A percentile compares a stretch with the other conserved stretches of the same genome.
These are phyloP conservation scores for Gossypium davidsonii DNA, from an alignment of 441 rosid species.

Conservation along the genomic window DNA sequence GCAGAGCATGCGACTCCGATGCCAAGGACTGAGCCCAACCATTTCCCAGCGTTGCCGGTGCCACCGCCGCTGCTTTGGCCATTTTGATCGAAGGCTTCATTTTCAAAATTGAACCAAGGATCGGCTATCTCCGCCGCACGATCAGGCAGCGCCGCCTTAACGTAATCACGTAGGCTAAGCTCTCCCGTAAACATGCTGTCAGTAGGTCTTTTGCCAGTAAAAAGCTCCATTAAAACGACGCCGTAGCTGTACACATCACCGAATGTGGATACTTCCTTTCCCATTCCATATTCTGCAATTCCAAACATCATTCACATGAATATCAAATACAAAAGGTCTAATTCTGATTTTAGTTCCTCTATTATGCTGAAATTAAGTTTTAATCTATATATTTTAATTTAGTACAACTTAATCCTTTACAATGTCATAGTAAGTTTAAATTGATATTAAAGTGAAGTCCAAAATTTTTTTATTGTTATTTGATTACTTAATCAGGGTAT, in stretches of 20 bases:
- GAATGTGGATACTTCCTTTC: not conserved
- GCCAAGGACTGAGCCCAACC: not conserved
- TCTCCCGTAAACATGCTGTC: not conserved
- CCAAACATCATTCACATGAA: not conserved
- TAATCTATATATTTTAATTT: too few relatives aligned
- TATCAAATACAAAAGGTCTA: not conserved
- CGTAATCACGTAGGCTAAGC: not conserved
- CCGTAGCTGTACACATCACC: constrained; percentile 11
- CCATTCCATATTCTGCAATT: constrained; percentile 10
- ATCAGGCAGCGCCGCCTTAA: not conserved
- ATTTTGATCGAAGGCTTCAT: not conserved
- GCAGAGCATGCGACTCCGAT: not conserved
- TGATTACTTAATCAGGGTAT: too few relatives aligned
- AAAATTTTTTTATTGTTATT: too few relatives aligned
- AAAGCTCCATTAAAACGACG: constrained; percentile 6
- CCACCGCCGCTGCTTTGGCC: not conserved
- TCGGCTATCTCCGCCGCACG: not conserved
- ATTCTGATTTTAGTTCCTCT: too few relatives aligned
- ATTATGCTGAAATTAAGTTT: too few relatives aligned
- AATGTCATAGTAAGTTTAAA: too few relatives aligned
- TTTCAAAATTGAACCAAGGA: not conserved
- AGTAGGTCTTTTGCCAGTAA: not conserved
- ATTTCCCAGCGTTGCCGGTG: not conserved
- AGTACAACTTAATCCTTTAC: too few relatives aligned
- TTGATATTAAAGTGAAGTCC: too few relatives aligned